These are phyloP conservation scores for Aspergillus sp. DNA, from an alignment of 2,329 filamentous ascomycete genomes.

Conservation along the genomic window DNA sequence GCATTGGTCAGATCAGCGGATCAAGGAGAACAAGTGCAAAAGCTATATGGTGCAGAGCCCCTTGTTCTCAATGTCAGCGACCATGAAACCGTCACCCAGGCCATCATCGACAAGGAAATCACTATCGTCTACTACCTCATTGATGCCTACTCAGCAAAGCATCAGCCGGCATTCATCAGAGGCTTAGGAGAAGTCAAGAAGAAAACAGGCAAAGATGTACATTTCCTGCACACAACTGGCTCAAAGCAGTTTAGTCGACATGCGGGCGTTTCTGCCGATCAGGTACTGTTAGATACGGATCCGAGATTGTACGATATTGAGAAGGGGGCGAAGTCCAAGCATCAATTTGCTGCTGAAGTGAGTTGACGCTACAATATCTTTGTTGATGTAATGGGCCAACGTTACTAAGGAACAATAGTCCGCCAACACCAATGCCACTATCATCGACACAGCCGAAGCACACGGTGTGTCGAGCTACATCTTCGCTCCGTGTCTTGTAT, in stretches of 20 bases:
- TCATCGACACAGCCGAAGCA: background rate
- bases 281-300: slow-evolving; percentile 42
- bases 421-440: background rate
- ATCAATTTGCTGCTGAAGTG: slow-evolving; percentile 23
- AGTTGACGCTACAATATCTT: background rate
- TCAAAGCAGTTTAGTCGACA: slow-evolving; percentile 56
- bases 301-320: slow-evolving; percentile 46
- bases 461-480: background rate
- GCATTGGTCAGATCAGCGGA: slow-evolving; percentile 50
- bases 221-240: slow-evolving; percentile 55
- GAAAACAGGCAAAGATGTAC: slow-evolving; percentile 44
- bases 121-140: slow-evolving; percentile 54
- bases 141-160: slow-evolving; percentile 43
- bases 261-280: slow-evolving; percentile 30
- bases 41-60: slow-evolving; percentile 46
- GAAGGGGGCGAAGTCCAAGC: slow-evolving; percentile 38
- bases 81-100: slow-evolving; percentile 35
- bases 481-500: background rate
- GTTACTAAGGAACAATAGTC: background rate
- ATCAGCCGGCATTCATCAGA: slow-evolving; percentile 42
- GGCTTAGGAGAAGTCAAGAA: slow-evolving; percentile 50
- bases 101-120: slow-evolving; percentile 48
- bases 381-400: no score
- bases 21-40: slow-evolving; percentile 48
- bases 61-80: slow-evolving; percentile 32